Base-by-base conservation (phyloP, 2,329 filamentous ascomycete genomes). In the Aureobasidium sp. region DNA sequence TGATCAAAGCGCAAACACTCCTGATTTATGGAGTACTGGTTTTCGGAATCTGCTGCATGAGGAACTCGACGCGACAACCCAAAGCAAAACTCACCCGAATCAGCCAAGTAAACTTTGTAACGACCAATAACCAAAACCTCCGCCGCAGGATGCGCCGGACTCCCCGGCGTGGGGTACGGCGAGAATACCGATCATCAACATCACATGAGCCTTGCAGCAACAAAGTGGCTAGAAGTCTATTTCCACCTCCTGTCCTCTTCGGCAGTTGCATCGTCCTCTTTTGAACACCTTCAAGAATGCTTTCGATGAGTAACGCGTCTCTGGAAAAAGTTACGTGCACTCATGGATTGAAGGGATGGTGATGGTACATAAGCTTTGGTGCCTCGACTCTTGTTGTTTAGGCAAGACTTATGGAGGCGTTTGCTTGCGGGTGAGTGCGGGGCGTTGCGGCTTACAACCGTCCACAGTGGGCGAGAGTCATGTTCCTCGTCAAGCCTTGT, bases 181-280 rank as follows among this genome's bases (percentile, higher is more conserved):
- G 31, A 58, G 55, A 58, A 58, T 29, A 47, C 55, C 55, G 55
- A 47, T 9, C 27, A 55, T 27, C 36, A 44, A n/a, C 55, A 45
- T 58, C 55, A 58, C 55, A 47, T 58, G 55, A 44, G 31, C 20
- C 48, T 25, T 7, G 31, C 42, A 31, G 29, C 42, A 58, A 17
- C 11, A 37, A 34, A 37, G 31, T 52, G 48, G 34, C 27, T 41
- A 37, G 27, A 58, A 58, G 41, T 58, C 29, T 47, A 41, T 47
- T 39, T 48, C 42, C 42, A 58, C 55, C 29, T 57, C 53, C 20
- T 47, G 20, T 58, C 20, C 42, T 47, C 12, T 20, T 3, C 29
- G 55, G 42, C 22, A 37, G 29, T 25, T 37, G 22, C 29, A 17
- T 14, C 6, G 9, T 6, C 53, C 17, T 25, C 9, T n/a, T 47